These are phyloP conservation scores for Colletotrichum costaricense DNA, from an alignment of 2,329 filamentous ascomycete species.

Conservation along the genomic window DNA sequence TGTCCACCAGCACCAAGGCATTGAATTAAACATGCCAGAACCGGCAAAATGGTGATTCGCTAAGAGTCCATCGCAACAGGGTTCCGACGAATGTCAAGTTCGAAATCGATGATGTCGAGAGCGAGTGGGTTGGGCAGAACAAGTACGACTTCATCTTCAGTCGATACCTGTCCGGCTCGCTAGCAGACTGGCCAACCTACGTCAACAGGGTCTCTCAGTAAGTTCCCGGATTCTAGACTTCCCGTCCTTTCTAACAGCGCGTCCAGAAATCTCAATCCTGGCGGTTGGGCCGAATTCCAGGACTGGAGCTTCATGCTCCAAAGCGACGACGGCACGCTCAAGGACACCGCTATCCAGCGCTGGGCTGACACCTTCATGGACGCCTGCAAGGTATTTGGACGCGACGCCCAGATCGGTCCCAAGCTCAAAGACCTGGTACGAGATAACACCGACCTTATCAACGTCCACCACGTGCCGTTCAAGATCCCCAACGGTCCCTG, in stretches of 20 bases:
- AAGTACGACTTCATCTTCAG: background rate
- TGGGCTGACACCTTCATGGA: background rate
- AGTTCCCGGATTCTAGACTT: background rate
- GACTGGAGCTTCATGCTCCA: background rate
- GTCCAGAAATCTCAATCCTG: no score
- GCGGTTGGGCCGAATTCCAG: no score
- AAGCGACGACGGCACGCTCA: background rate
- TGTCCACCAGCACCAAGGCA: no score
- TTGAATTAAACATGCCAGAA: no score
- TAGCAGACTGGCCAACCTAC: background rate
- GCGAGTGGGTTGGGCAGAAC: no score
- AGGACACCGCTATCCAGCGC: background rate
- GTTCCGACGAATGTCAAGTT: no score
- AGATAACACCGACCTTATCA: background rate
- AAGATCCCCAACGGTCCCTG: background rate
- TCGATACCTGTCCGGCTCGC: background rate
- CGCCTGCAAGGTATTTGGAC: background rate
- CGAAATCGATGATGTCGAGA: no score
- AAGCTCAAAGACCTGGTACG: background rate
- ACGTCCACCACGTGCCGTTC: background rate
- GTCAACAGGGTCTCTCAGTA: background rate
- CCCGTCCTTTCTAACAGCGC: no score
- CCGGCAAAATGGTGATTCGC: accelerated
- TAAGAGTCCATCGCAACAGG: no score
- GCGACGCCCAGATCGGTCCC: background rate